These are phyloP conservation scores for Marasmius sp. DNA, from an alignment of 1,284 basidiomycete genomes.

Conservation along the genomic window DNA sequence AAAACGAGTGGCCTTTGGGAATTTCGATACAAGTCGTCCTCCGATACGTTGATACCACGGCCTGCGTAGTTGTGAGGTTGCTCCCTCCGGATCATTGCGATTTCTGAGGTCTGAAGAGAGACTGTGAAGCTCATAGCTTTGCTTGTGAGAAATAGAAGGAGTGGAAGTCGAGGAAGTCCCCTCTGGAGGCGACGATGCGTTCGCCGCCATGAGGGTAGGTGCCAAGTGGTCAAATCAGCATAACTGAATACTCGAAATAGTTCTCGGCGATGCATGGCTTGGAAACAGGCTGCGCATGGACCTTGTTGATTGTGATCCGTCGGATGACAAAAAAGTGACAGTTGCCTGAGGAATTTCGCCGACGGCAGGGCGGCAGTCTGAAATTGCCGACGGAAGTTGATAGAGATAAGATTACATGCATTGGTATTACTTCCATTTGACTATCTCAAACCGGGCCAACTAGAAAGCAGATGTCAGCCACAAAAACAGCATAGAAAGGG, in stretches of 20 bases:
- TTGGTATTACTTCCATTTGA: not conserved
- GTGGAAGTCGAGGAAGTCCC: not conserved
- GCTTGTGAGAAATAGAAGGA: not conserved
- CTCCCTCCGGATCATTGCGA: slow-evolving; percentile 4
- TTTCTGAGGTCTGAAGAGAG: not conserved
- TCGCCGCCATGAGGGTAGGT: not conserved
- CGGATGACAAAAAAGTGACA: too few species aligned
- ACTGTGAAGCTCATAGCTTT: slow-evolving; percentile 2
- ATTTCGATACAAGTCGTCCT: slow-evolving; percentile 6
- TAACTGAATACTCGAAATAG: not conserved
- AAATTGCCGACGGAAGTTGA: too few species aligned
- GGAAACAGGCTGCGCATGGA: not conserved
- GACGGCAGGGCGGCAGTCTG: too few species aligned
- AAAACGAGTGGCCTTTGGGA: slow-evolving; percentile 12
- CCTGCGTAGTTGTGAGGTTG: not conserved
- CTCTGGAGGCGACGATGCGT: not conserved
- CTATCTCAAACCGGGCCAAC: not conserved
- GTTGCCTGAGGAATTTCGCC: too few species aligned
- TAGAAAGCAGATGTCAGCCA: not conserved
- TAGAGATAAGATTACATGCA: too few species aligned
- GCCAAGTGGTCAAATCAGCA: not conserved
- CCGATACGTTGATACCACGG: slow-evolving; percentile 10
- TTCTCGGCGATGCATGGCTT: not conserved
- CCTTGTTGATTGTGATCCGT: not conserved
- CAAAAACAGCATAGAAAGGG: too few species aligned